phyloP scores from a whole-genome alignment of 208 protist species.

The Leptomonas pyrrhocoris region DNA sequence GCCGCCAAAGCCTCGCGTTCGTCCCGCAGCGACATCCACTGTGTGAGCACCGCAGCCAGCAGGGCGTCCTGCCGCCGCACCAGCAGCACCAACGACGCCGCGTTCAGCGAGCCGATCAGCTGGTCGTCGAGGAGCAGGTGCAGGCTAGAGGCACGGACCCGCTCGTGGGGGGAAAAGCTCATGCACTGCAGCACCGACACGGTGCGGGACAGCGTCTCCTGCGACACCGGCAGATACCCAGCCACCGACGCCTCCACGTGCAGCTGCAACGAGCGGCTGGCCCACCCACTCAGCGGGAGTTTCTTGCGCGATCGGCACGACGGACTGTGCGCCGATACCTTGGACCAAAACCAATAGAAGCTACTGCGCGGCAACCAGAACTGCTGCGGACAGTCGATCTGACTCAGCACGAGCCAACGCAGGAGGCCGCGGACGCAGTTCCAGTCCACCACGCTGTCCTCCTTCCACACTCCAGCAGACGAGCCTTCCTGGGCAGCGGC shows the following conservation, averaged over 20 bases:
- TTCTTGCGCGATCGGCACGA: constrained; percentile 16
- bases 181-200: constrained; percentile 23
- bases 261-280: constrained; percentile 21
- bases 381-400: constrained; percentile 15
- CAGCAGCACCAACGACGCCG: constrained; percentile 6
- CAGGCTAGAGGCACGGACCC: constrained; percentile 8
- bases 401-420: constrained; percentile 15
- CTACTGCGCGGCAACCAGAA: constrained; percentile 1
- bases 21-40: background rate
- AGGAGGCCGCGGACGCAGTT: constrained; percentile 8
- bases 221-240: constrained; percentile 24
- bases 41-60: constrained; percentile 1
- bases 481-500: background rate
- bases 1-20: background rate
- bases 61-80: constrained; percentile 16
- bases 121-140: constrained; percentile 10
- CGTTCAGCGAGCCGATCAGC: constrained; percentile 14
- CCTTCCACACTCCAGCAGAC: background rate
- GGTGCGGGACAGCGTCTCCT: constrained; percentile 14
- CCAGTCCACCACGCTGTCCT: constrained; percentile 14
- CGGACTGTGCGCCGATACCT: background rate
- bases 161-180: constrained; percentile 16
- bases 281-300: constrained; percentile 24
- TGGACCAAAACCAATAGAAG: constrained; percentile 5
- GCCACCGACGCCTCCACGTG: constrained; percentile 26